These are phyloP conservation scores for Ustilago vetiveriae DNA, from an alignment of 1,284 basidiomycete species.

Conservation along the genomic window DNA sequence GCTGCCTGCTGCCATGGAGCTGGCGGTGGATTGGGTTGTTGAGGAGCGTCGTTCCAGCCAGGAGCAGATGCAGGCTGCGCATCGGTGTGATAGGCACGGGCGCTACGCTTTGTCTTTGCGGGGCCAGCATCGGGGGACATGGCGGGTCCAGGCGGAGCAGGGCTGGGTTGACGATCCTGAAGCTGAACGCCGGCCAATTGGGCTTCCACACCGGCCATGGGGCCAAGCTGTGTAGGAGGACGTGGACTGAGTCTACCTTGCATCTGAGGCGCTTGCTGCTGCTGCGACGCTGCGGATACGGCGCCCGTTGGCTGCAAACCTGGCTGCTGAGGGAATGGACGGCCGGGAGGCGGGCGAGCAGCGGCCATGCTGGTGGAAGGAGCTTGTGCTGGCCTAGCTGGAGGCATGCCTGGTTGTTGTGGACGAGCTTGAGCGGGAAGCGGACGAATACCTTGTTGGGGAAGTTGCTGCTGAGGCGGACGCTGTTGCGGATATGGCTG, in stretches of 20 bases:
- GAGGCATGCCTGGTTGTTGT: conserved; percentile 36
- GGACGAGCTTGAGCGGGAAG: conserved; percentile 27
- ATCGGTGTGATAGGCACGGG: conserved; percentile 66
- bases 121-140: conserved; percentile 37
- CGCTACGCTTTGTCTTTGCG: conserved; percentile 61
- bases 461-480: conserved; percentile 17
- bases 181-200: conserved; percentile 52
- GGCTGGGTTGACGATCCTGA: conserved; percentile 27
- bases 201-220: conserved; percentile 18
- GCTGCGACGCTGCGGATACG: conserved; percentile 1
- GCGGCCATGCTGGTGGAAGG: conserved; percentile 20
- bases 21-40: conserved; percentile 54
- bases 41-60: conserved; percentile 61
- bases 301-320: conserved; percentile 6
- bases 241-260: conserved; percentile 41
- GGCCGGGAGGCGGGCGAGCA: conserved; percentile 22
- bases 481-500: conserved; percentile 22
- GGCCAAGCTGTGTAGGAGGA: conserved; percentile 26
- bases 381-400: conserved; percentile 12
- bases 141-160: conserved; percentile 23
- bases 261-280: conserved; percentile 14
- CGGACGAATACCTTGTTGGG: conserved; percentile 20
- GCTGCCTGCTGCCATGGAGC: conserved; percentile 63
- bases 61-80: conserved; percentile 30
- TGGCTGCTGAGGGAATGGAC: conserved; percentile 31